phyloP scores from a whole-genome alignment of 108 stramenopile species.

The Nitzschia inconspicua region DNA sequence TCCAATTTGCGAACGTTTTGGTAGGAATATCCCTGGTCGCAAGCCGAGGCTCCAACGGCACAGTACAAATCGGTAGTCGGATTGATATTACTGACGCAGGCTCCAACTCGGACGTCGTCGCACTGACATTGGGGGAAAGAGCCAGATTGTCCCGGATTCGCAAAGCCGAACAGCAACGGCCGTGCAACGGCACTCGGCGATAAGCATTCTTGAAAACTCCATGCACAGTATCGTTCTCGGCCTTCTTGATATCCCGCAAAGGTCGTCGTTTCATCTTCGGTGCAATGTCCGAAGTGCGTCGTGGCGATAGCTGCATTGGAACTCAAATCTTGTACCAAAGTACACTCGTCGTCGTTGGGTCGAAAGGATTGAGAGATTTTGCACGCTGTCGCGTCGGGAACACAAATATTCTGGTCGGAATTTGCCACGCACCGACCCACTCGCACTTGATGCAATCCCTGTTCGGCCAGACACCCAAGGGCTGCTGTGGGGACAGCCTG shows the following conservation, averaged over 20 bases:
- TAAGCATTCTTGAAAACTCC: slow-evolving; percentile 1
- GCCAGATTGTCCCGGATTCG: not conserved
- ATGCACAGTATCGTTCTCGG: not conserved
- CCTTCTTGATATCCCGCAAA: too few relatives aligned
- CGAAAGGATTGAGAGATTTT: not conserved
- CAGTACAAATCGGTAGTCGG: too few relatives aligned
- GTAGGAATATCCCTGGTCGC: too few relatives aligned
- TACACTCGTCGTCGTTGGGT: not conserved
- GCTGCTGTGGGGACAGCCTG: too few relatives aligned
- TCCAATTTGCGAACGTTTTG: too few relatives aligned
- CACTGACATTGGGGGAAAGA: not conserved
- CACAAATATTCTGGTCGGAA: slow-evolving; percentile 1
- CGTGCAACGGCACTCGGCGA: too few relatives aligned
- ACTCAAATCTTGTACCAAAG: not conserved
- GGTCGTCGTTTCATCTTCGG: too few relatives aligned
- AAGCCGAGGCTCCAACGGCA: too few relatives aligned
- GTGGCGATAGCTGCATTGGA: not conserved
- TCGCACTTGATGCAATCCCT: too few relatives aligned
- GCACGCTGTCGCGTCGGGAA: not conserved
- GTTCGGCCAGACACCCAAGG: too few relatives aligned
- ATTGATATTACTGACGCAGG: not conserved
- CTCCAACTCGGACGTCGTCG: not conserved
- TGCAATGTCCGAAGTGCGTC: too few relatives aligned
- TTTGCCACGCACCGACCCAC: slow-evolving; percentile 2
- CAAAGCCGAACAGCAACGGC: too few relatives aligned